phyloP scores from a whole-genome alignment of 805 yeast genomes.

The Hemisphaericaspora nanyangensis region DNA sequence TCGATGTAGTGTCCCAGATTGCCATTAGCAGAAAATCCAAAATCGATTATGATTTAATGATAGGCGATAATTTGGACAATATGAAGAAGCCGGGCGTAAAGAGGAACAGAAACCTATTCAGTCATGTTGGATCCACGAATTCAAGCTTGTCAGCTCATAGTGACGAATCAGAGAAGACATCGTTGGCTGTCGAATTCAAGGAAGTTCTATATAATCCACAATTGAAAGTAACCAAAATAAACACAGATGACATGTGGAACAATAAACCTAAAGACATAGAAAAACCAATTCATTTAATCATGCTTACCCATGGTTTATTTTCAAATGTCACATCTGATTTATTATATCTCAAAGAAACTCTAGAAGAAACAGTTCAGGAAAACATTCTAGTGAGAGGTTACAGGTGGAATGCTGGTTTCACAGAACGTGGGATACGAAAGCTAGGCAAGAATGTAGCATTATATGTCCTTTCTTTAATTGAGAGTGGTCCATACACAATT shows the following conservation, averaged over 20 bases:
- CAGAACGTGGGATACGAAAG: slow-evolving; percentile 38
- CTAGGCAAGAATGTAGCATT: slow-evolving; percentile 31
- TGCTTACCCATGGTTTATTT: slow-evolving; percentile 43
- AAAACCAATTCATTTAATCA: slow-evolving; percentile 36
- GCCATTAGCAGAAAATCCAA: slow-evolving; percentile 30
- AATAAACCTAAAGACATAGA: slow-evolving; percentile 19
- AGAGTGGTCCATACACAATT: slow-evolving; percentile 16
- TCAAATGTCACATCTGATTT: slow-evolving; percentile 44
- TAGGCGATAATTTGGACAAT: slow-evolving; percentile 31
- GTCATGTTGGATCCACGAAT: slow-evolving; percentile 5
- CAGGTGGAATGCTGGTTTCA: slow-evolving; percentile 37
- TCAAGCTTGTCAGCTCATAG: background rate
- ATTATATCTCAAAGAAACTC: slow-evolving; percentile 35
- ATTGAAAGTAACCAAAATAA: slow-evolving; percentile 21
- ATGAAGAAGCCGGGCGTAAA: slow-evolving; percentile 33
- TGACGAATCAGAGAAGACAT: background rate
- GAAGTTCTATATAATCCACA: slow-evolving; percentile 17
- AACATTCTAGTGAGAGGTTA: slow-evolving; percentile 37
- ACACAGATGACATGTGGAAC: slow-evolving; percentile 34
- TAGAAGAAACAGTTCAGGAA: slow-evolving; percentile 24
- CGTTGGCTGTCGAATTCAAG: too few species aligned
- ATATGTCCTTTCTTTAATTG: slow-evolving; percentile 24
- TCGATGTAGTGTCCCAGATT: slow-evolving; percentile 41
- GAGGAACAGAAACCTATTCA: slow-evolving; percentile 11
- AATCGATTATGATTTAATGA: slow-evolving; percentile 31